Evolutionary conservation across 2,329 filamentous ascomycete genomes (phyloP).

Genomic region (Colletotrichum viniferum): DNA sequence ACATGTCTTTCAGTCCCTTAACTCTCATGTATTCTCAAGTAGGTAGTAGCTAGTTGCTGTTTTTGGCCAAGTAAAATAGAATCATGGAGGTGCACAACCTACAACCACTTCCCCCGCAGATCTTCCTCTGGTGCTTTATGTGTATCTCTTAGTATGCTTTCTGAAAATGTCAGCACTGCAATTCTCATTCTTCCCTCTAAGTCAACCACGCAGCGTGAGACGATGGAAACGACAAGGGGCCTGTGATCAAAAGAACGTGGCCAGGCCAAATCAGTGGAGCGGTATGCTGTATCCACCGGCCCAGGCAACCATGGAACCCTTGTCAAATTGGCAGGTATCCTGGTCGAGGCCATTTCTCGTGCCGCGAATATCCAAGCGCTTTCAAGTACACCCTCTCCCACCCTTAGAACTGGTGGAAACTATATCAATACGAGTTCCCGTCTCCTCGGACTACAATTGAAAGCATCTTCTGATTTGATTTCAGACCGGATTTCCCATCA

Average conservation of each 20-base stretch:
- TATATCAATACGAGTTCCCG: neutral
- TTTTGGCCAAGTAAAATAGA: neutral
- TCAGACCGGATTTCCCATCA: neutral
- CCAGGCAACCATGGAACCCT: neutral
- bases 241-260: neutral
- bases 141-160: neutral
- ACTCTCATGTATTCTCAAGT: neutral
- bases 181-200: neutral
- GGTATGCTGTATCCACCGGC: neutral
- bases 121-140: neutral
- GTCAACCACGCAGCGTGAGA: neutral
- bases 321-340: neutral
- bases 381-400: neutral
- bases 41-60: neutral
- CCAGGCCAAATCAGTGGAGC: neutral
- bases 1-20: rapidly evolving
- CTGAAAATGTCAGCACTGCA: neutral
- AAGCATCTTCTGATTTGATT: rapidly evolving
- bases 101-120: neutral
- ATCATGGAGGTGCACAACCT: neutral
- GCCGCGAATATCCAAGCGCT: neutral
- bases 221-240: neutral
- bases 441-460: neutral
- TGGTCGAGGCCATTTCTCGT: neutral
- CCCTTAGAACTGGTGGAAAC: rapidly evolving